Evolutionary conservation across 441 rosid species (phyloP).

Genomic region (Populus trichocarpa): DNA sequence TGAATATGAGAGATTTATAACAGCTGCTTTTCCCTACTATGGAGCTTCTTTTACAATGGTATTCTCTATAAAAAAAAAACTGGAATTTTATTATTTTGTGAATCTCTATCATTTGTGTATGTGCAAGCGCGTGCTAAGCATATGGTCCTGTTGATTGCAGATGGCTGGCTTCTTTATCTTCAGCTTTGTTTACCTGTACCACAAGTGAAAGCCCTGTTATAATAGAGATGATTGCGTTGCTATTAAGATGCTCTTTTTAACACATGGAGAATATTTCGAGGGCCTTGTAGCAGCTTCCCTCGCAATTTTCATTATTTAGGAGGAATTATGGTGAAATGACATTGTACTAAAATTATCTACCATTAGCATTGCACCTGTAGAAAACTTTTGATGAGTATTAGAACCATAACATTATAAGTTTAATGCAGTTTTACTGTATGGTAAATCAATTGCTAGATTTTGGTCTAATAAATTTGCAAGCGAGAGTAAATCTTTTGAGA

Average conservation of each 20-base stretch:
- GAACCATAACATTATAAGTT: background rate
- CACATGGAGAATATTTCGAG: background rate
- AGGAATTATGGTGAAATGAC: background rate
- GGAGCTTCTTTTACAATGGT: slow-evolving; percentile 72
- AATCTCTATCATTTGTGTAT: background rate
- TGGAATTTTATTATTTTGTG: background rate
- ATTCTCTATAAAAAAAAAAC: slow-evolving; percentile 13
- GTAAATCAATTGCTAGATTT: background rate
- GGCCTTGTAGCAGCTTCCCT: background rate
- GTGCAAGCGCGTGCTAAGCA: background rate
- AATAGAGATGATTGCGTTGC: background rate
- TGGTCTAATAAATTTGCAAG: background rate
- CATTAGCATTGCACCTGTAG: background rate
- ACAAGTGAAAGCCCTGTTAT: slow-evolving; percentile 34
- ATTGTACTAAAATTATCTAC: background rate
- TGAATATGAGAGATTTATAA: slow-evolving; percentile 70
- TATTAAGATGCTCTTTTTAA: background rate
- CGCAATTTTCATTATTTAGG: slow-evolving; percentile 1
- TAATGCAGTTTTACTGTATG: background rate
- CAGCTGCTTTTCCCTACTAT: slow-evolving; percentile 65
- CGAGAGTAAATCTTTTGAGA: background rate
- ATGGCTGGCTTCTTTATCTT: slow-evolving; percentile 79
- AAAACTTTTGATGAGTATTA: background rate
- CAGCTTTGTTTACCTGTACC: slow-evolving; percentile 62
- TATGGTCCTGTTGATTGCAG: slow-evolving; percentile 32